phyloP scores from a whole-genome alignment of 2,329 filamentous ascomycete species.

The Fusarium hostae region DNA sequence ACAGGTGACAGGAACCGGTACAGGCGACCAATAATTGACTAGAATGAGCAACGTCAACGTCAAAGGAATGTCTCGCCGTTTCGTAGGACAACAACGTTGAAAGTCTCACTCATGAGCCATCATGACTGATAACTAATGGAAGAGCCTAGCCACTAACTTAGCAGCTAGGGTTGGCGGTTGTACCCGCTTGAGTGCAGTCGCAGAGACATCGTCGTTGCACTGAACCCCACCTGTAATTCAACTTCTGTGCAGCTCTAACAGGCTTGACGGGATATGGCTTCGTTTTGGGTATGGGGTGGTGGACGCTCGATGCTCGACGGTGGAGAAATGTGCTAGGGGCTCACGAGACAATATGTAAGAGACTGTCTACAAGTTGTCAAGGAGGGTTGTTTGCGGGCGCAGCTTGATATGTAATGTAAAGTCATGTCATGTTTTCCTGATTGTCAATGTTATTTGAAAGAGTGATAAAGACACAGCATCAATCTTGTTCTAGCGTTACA shows the following conservation, averaged over 20 bases:
- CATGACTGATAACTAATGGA: neutral
- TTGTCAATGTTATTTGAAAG: conserved; percentile 6
- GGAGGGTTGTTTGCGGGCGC: conserved; percentile 11
- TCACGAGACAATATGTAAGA: conserved; percentile 31
- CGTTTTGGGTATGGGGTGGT: conserved; percentile 31
- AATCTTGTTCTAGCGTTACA: conserved; percentile 6
- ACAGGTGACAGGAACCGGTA: neutral
- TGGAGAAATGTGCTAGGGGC: conserved; percentile 16
- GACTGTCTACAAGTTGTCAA: neutral
- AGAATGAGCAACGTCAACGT: neutral
- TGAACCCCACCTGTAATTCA: conserved; percentile 32
- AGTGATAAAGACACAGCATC: neutral
- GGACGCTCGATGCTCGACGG: conserved; percentile 13
- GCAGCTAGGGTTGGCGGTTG: conserved; percentile 18
- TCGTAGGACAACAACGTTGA: conserved; percentile 11
- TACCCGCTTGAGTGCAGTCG: conserved; percentile 23
- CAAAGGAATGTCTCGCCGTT: neutral
- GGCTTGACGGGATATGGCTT: conserved; percentile 19
- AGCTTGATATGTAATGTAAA: neutral
- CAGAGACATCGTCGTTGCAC: conserved; percentile 24
- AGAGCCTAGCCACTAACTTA: neutral
- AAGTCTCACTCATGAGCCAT: conserved; percentile 6
- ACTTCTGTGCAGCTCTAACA: conserved; percentile 16
- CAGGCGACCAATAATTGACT: conserved; percentile 2
- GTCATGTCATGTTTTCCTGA: neutral